Base-by-base conservation (phyloP, 2,329 filamentous ascomycete species). In the Tolypocladium paradoxum region DNA sequence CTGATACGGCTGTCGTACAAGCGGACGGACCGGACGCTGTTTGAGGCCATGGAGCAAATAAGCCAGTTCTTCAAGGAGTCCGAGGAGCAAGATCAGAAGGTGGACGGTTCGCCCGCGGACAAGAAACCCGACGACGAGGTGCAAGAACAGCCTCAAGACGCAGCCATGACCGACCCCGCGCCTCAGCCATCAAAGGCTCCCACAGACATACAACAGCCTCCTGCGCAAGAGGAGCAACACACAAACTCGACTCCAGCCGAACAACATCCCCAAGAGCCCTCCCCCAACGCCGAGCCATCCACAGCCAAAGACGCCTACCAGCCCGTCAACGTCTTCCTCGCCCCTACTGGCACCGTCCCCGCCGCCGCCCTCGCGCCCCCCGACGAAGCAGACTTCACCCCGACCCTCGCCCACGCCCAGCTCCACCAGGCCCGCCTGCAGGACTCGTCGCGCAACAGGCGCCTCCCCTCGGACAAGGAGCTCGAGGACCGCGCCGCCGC, bases 31-130 rank as follows among this genome's bases (percentile, higher is more conserved):
- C 82, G 82, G 65, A 90, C 90, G 2, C 71, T 97, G 31, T 88
- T 90, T 60, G 87, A 92, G 57, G 92, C 92, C 11, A 90, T 96
- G 84, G 73, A 76, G 48, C 79, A 92, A 63, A 96, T 97, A 56
- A 79, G 80, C 24, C 75, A 82, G 58, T 90, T 87, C 64, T 95
- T 95, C 68, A 82, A 74, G 24, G 73, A 78, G 0, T 68, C 78
- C 50, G 67, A 71, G 38, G 62, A 64, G 29, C 51, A 54, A 24
- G 58, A 61, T 22, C 49, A 55, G 6, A 53, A 59, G 18, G 55
- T 55, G 12, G 47, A 57, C 14, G 49, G 57, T 7, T 48, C 51
- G 6, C 8, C 54, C 40, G 35, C 50, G 12, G 24, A 53, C 29
- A n/a, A 52, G 38, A 50, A 56, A 14, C 7, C 54, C 6, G 40